Evolutionary conservation across 164 flowering plant genomes (phyloP).

Genomic region (Piper betle): DNA sequence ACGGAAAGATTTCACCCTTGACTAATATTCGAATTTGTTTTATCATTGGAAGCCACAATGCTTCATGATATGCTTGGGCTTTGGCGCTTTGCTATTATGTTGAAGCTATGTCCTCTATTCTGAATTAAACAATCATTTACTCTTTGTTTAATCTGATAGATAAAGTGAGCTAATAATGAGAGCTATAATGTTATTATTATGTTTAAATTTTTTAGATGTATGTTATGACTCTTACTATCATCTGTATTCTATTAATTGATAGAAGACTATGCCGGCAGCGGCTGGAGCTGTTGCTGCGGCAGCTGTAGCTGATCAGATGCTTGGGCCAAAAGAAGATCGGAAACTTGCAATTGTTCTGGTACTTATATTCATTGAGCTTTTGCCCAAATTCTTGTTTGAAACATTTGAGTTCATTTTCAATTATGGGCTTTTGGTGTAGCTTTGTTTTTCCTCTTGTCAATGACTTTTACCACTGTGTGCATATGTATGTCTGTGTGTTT

Average conservation of each 20-base stretch:
- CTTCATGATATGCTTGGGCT: neutral
- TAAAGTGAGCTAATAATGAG: no score
- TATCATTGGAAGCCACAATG: no score
- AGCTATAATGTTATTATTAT: neutral
- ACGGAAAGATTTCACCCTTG: neutral
- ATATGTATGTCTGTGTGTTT: neutral
- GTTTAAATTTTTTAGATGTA: neutral
- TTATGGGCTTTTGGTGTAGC: no score
- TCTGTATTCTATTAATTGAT: constrained; percentile 12
- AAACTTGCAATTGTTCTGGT: constrained; percentile 97
- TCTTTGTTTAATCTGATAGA: neutral
- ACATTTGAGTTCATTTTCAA: neutral
- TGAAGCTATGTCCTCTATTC: neutral
- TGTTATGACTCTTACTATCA: constrained; percentile 9
- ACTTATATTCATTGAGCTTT: constrained; percentile 7
- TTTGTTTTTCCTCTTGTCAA: neutral
- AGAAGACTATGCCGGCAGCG: constrained; percentile 96
- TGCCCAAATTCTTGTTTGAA: neutral
- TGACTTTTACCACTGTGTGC: neutral
- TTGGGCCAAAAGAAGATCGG: constrained; percentile 92
- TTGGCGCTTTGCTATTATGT: neutral
- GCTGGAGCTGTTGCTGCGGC: constrained; percentile 99
- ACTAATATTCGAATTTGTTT: no score
- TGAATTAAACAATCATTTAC: neutral
- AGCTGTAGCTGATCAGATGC: constrained; percentile 98